phyloP scores from a whole-genome alignment of 2,329 filamentous ascomycete species.

The Helotiales sp. region DNA sequence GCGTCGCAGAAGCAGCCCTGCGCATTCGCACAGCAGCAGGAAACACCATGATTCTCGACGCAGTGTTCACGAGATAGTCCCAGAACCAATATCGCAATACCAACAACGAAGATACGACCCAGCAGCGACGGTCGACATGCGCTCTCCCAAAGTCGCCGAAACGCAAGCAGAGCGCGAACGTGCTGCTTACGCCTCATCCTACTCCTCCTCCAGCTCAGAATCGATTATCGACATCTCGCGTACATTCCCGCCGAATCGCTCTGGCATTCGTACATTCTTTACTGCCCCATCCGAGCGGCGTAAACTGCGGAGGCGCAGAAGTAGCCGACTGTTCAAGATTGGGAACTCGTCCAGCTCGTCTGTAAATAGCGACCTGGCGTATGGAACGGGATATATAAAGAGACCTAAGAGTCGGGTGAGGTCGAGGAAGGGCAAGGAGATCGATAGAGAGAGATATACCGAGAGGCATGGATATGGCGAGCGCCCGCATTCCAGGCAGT shows the following conservation, averaged over 20 bases:
- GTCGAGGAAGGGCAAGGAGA: conserved; percentile 30
- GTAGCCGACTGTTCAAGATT: conserved; percentile 55
- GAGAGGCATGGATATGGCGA: conserved; percentile 12
- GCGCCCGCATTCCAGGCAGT: neutral
- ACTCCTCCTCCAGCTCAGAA: conserved; percentile 24
- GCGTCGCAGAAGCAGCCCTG: conserved; percentile 23
- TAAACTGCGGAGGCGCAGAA: conserved; percentile 46
- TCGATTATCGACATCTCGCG: conserved; percentile 64
- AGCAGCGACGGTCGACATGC: too few species aligned
- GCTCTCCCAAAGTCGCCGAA: neutral
- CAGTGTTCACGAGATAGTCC: neutral
- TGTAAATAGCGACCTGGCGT: conserved; percentile 67
- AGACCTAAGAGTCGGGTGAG: conserved; percentile 29
- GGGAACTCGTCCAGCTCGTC: conserved; percentile 67
- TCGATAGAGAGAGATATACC: conserved; percentile 25
- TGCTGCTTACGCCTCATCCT: conserved; percentile 23
- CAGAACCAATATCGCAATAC: neutral
- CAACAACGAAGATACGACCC: neutral
- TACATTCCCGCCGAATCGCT: conserved; percentile 46
- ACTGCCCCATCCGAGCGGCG: conserved; percentile 55
- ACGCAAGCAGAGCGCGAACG: conserved; percentile 19
- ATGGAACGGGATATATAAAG: conserved; percentile 56
- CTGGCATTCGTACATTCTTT: conserved; percentile 63
- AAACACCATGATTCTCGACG: neutral
- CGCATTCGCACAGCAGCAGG: neutral